Percentiles rank a stretch among this genome's conserved stretches.
Evolutionary conservation across 2,329 filamentous ascomycete species (phyloP).

Genomic region (Cyphellophora attinorum): DNA sequence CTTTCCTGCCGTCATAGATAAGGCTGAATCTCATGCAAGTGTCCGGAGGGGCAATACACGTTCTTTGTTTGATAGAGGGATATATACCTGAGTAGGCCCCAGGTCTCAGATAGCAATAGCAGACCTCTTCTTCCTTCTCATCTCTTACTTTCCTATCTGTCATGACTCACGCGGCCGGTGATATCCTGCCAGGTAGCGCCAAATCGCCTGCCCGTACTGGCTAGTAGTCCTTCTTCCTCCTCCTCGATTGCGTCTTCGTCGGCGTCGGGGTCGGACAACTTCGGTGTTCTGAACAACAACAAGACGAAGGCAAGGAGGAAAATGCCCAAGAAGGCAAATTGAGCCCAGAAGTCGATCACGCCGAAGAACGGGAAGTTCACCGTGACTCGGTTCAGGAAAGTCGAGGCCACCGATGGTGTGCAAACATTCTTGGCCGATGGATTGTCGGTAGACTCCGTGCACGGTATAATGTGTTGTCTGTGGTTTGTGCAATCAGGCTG

Average conservation of each 20-base stretch:
- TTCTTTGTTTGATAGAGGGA: too few relatives aligned
- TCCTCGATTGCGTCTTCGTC: conserved; percentile 79
- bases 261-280: conserved; percentile 63
- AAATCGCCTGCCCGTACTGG: conserved; percentile 71
- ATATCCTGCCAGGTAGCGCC: conserved; percentile 85
- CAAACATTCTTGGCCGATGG: conserved; percentile 70
- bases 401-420: conserved; percentile 83
- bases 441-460: conserved; percentile 66
- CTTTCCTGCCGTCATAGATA: background rate
- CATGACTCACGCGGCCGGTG: conserved; percentile 44
- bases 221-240: conserved; percentile 86
- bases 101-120: too few relatives aligned
- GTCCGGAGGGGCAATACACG: too few relatives aligned
- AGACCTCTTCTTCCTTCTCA: conserved; percentile 7
- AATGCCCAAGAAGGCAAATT: conserved; percentile 79
- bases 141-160: conserved; percentile 1
- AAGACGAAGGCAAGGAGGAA: conserved; percentile 76
- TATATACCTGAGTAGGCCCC: too few relatives aligned
- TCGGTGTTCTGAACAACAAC: conserved; percentile 70
- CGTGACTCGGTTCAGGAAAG: conserved; percentile 84
- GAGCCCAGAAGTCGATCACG: conserved; percentile 86
- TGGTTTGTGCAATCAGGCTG: conserved; percentile 68
- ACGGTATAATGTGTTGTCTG: conserved; percentile 64
- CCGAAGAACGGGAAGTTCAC: conserved; percentile 96
- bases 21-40: too few relatives aligned